Conservation (phyloP, 192 early-diverging fungal genomes). For the Kickxella alabastrina region DNA sequence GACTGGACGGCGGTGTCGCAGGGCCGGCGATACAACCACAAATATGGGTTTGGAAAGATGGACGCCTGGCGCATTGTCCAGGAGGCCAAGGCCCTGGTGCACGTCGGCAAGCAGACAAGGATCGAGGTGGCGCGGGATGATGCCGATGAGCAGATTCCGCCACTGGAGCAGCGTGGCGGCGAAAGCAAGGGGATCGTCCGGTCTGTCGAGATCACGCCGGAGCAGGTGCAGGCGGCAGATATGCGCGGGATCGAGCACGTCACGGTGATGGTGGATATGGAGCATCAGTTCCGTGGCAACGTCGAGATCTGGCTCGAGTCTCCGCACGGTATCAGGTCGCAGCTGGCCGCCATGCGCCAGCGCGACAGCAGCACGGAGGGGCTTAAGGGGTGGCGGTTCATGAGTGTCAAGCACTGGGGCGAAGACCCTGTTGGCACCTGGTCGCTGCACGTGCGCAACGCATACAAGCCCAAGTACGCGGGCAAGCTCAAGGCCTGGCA, state of each 20-base stretch:
- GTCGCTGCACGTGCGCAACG: constrained; percentile 69
- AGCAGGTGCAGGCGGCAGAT: constrained; percentile 45
- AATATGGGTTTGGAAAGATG: constrained; percentile 89
- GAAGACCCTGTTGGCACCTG: constrained; percentile 84
- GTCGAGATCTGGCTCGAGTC: constrained; percentile 78
- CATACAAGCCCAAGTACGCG: constrained; percentile 46
- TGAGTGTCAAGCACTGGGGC: constrained; percentile 96
- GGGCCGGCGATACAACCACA: constrained; percentile 82
- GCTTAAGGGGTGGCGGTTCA: constrained; percentile 86
- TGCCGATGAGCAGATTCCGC: constrained; percentile 55
- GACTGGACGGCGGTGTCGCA: constrained; percentile 70
- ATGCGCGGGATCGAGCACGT: constrained; percentile 77
- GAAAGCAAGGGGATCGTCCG: constrained; percentile 34
- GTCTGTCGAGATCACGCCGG: constrained; percentile 44
- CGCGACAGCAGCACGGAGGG: constrained; percentile 67
- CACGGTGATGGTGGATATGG: constrained; percentile 78
- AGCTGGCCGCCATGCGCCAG: constrained; percentile 62
- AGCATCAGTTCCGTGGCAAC: constrained; percentile 80
- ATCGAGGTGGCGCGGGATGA: constrained; percentile 43
- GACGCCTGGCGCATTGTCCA: constrained; percentile 82
- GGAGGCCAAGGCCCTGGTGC: constrained; percentile 62
- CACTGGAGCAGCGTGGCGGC: constrained; percentile 29
- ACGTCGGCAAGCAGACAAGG: constrained; percentile 63
- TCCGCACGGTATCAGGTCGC: constrained; percentile 63
- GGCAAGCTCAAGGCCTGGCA: constrained; percentile 67